Base-by-base conservation (phyloP, 352 stramenopile species). In the Achlya hypogyna region DNA sequence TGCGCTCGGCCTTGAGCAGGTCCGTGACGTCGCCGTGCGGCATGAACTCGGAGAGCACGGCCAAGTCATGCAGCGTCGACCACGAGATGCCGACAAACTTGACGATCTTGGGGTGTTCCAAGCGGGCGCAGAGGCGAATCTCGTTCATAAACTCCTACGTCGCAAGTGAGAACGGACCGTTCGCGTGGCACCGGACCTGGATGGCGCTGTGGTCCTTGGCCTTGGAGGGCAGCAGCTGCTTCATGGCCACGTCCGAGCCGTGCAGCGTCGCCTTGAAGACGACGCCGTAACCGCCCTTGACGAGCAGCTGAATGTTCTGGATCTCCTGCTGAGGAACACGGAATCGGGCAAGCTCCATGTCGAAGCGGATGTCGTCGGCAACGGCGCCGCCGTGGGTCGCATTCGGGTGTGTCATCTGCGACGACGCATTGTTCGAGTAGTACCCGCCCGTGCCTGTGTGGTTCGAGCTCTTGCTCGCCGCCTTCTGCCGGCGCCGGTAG, bases 31-130 rank as follows among this genome's bases (percentile, higher is more conserved):
- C 81, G 22, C 81, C 81, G 59, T 74, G 69, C 14, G 72, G 58
- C 71, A 90, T 78, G 54, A 85, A 87, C 69, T 90, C 81, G 3
- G 75, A 81, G 12, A 90, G 70, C 32, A 82, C 84, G 28, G 72
- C 81, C 23, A 90, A 43, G 25, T 90, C 78, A 0, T 74, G 72
- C 4, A 86, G 60, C 12, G 67, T 69, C 12, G 70, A 74, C 81
- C 81, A 90, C n/a, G 79, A 75, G 2, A 88, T 35, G 2, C 81
- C 78, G 18, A 88, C 73, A 51, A 88, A 89, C 5, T 71, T 74
- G 25, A 88, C 81, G n/a, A 89, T 87, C 63, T 86, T 87, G 1
- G 78, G 79, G 32, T 89, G 81, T 1, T 78, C 76, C 0, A 89
- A 68, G 28, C 70, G 64, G 0, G 81, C 75, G 0, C 74, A 75